Evolutionary conservation across 129 eudicot species (phyloP).

Genomic region (Silybum marianum): DNA sequence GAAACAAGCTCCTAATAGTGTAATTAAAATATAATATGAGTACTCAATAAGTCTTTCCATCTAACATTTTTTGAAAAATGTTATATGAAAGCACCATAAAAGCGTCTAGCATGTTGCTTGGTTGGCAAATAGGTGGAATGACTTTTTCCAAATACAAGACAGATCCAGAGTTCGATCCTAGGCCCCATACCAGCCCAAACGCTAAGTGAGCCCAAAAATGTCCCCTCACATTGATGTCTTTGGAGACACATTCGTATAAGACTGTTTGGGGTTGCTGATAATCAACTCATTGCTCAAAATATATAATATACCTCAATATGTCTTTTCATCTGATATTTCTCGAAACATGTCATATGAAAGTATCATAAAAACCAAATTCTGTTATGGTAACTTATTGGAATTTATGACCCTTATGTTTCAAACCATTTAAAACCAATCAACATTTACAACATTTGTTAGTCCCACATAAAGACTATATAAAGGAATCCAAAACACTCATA

Average conservation of each 20-base stretch:
- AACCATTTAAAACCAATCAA: not conserved
- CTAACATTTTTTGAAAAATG: not conserved
- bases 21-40: too few species aligned
- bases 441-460: not conserved
- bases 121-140: too few species aligned
- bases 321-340: not conserved
- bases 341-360: not conserved
- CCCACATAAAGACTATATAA: not conserved
- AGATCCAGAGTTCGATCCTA: too few species aligned
- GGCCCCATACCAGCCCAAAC: too few species aligned
- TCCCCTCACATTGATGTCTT: too few species aligned
- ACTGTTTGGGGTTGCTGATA: too few species aligned
- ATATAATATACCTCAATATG: too few species aligned
- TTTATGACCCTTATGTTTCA: not conserved
- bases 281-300: too few species aligned
- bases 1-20: not conserved
- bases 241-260: too few species aligned
- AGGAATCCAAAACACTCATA: constrained; percentile 4
- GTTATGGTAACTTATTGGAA: not conserved
- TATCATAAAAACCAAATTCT: not conserved
- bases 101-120: not conserved
- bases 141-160: too few species aligned
- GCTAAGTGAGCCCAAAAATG: too few species aligned
- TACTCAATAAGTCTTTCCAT: not conserved
- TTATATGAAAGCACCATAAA: not conserved